A percentile compares a stretch with the other conserved stretches of the same genome.
Conservation (phyloP, 73 alveolate genomes). For the Paramecium octaurelia region DNA sequence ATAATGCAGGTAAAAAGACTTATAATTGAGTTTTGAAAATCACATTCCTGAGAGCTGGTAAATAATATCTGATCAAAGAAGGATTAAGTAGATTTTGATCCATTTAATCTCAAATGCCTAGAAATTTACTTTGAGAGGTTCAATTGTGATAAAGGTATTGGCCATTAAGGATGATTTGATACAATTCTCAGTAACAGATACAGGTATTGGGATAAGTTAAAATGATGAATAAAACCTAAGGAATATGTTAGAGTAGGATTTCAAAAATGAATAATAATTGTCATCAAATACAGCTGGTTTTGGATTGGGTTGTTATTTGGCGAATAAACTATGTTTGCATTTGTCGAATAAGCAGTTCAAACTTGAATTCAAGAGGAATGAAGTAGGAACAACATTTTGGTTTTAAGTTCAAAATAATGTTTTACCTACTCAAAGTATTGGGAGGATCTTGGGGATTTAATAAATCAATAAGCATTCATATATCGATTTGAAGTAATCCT, state of each 20-base stretch:
- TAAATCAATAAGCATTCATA: not conserved
- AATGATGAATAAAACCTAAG: not conserved
- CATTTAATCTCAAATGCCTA: not conserved
- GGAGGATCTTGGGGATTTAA: not conserved
- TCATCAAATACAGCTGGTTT: constrained; percentile 19
- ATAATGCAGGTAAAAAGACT: not conserved
- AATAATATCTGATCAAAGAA: constrained; percentile 19
- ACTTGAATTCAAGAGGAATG: not conserved
- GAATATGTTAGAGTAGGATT: not conserved
- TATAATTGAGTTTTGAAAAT: not conserved
- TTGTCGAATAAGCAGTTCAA: not conserved
- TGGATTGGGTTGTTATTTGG: constrained; percentile 36
- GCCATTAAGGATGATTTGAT: not conserved
- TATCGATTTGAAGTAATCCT: not conserved
- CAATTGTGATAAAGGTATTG: not conserved
- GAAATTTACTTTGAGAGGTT: not conserved
- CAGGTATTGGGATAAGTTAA: not conserved
- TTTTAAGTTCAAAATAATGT: not conserved
- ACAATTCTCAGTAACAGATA: not conserved
- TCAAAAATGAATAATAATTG: not conserved
- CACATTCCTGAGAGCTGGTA: not conserved
- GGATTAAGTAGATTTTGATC: not conserved
- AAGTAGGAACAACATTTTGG: not conserved
- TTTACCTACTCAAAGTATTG: not conserved
- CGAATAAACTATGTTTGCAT: constrained; percentile 2